Percentiles rank a stretch among this genome's conserved stretches.
Conservation (phyloP, 225 moss, liverwort and hornwort genomes). For the Straminergon stramineum region DNA sequence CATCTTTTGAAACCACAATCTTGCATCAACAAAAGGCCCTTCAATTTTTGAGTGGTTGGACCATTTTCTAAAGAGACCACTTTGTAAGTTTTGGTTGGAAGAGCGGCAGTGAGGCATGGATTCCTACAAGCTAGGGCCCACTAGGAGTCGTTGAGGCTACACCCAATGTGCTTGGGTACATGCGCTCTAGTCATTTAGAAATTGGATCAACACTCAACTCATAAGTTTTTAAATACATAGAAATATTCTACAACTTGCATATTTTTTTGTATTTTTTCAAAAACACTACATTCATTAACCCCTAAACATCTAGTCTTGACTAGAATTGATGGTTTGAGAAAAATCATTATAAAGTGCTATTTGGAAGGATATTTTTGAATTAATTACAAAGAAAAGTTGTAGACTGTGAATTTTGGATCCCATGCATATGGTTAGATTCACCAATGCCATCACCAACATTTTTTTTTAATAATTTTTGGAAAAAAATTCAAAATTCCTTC, state of each 20-base stretch:
- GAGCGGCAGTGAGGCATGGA: rapidly evolving
- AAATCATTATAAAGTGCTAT: no score
- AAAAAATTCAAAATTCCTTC: no score
- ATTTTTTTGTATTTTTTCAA: background rate
- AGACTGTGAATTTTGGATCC: no score
- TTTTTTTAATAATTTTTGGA: no score
- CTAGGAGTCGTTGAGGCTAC: rapidly evolving
- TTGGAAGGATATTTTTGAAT: no score
- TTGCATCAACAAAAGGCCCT: background rate
- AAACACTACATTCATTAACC: background rate
- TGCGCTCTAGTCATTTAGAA: background rate
- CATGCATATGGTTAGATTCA: no score
- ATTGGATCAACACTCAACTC: background rate
- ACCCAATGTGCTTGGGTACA: rapidly evolving
- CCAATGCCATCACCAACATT: no score
- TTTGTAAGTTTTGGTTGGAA: background rate
- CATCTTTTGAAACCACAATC: rapidly evolving
- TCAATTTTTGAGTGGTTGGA: rapidly evolving
- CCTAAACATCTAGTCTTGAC: no score
- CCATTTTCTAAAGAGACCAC: rapidly evolving
- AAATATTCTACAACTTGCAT: background rate
- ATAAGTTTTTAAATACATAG: background rate
- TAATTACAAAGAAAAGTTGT: no score
- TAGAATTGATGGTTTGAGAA: no score
- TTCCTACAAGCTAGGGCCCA: rapidly evolving